A percentile compares a stretch with the other conserved stretches of the same genome.
These are phyloP conservation scores for Fusarium miscanthi DNA, from an alignment of 2,329 filamentous ascomycete genomes.

Conservation along the genomic window DNA sequence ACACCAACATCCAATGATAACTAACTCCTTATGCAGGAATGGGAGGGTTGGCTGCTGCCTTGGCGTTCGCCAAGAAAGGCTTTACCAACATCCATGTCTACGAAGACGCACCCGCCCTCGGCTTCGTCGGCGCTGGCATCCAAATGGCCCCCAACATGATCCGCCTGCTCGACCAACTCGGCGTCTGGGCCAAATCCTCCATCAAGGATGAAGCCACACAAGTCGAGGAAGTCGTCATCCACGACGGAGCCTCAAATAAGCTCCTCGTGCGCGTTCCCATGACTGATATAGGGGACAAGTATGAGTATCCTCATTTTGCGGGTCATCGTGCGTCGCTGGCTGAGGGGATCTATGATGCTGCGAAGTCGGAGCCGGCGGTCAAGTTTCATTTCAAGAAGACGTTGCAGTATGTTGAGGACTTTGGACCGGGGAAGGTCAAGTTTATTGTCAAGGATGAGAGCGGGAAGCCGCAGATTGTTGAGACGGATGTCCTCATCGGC, in stretches of 20 bases:
- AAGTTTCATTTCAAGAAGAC: conserved; percentile 21
- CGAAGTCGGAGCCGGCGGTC: conserved; percentile 10
- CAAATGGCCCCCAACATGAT: conserved; percentile 31
- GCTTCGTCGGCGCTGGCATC: conserved; percentile 30
- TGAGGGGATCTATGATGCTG: conserved; percentile 9
- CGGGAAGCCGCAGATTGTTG: not conserved
- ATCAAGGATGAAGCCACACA: conserved; percentile 6
- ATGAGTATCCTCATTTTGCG: conserved; percentile 14
- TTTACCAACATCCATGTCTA: conserved; percentile 27
- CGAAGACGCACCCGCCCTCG: conserved; percentile 21
- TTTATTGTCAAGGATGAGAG: not conserved
- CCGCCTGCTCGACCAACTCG: conserved; percentile 16
- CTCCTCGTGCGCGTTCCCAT: not conserved
- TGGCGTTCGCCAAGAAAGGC: conserved; percentile 27
- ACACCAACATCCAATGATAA: not conserved
- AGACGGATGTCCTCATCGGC: conserved; percentile 23
- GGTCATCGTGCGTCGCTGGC: conserved; percentile 26
- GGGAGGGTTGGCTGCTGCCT: conserved; percentile 22
- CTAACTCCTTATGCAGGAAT: conserved; percentile 1
- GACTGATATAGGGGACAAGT: conserved; percentile 9
- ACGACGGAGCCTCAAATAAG: not conserved
- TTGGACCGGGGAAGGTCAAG: not conserved
- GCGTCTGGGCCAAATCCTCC: conserved; percentile 16
- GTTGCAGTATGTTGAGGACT: conserved; percentile 2
- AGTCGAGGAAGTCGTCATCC: conserved; percentile 7